Evolutionary conservation across 164 flowering plant genomes (phyloP), one percentile per base, ranked within the genome.

Genomic region (Taxillus chinensis): DNA sequence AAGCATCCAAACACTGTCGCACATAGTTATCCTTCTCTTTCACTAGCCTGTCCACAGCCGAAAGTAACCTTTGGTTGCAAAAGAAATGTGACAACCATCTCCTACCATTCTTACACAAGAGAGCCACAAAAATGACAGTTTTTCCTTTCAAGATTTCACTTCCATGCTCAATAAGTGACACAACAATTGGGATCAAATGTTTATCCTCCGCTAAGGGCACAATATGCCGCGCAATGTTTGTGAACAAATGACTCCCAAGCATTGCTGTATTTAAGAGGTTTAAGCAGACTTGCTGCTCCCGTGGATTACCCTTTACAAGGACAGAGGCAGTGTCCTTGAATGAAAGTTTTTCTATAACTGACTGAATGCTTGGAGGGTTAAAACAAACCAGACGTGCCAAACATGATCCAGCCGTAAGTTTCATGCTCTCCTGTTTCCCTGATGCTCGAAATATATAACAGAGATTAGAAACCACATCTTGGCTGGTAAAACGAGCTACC

Each of bases 341-440:
- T 8, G 96, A 78, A 39, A 89, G 80, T 67, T 85, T 91, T 64
- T 87, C 96, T 55, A 89, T 64, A 5, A 86, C 81, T 2, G 80
- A 70, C 55, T 84, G 93, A 61, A 89, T 84, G 73, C 78, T 78
- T 45, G 87, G 70, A 61, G 90, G 90, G 73, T 57, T 87, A 65
- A 87, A 91, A 67, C 93, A 88, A 62, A 76, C 89, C 43, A 91
- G 79, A 14, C 99, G 87, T 38, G 81, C 96, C 74, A 95, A 74
- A 74, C 99, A 95, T 59, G 96, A 95, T 38, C 98, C 99, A 42
- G 99, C 96, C 8, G 95, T 89, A 40, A 89, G 90, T 73, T 92
- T 80, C 66, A 82, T 78, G 77, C 79, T 87, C 71, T 95, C 99
- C 71, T 80, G 93, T 68, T 87, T 95, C 59, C 90, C 96, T 16